phyloP scores from a whole-genome alignment of 2,329 filamentous ascomycete species.

The Karstenula rhodostoma region DNA sequence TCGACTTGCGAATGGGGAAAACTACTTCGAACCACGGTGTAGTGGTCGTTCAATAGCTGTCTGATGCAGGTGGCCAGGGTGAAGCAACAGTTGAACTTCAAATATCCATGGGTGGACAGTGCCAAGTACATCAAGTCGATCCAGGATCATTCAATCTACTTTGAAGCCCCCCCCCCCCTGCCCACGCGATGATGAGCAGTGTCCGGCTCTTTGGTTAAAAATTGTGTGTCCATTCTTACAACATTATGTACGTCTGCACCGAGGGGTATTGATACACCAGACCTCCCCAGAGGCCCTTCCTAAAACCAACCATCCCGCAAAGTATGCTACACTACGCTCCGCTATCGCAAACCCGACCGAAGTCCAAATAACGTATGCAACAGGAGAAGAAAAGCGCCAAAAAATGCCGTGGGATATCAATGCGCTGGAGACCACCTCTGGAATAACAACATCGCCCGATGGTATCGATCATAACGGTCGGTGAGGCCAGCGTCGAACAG shows the following conservation, averaged over 20 bases:
- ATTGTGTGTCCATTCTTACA: constrained; percentile 7
- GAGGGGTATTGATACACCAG: constrained; percentile 9
- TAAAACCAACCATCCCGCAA: neutral
- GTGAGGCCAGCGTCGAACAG: neutral
- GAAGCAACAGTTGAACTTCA: neutral
- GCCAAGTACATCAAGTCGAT: too few species aligned
- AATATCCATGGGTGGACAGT: too few species aligned
- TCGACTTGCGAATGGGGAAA: neutral
- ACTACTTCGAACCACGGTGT: neutral
- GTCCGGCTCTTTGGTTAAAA: too few species aligned
- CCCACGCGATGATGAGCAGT: too few species aligned
- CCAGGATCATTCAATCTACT: too few species aligned
- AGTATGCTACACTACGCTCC: constrained; percentile 7
- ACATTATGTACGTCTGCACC: constrained; percentile 2
- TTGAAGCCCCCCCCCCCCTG: too few species aligned
- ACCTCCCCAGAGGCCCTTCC: neutral
- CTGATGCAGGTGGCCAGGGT: neutral
- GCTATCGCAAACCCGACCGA: constrained; percentile 4
- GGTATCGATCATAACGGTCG: neutral
- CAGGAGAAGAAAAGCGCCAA: neutral
- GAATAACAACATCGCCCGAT: neutral
- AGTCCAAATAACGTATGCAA: neutral
- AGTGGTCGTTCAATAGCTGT: neutral
- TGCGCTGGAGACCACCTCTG: neutral
- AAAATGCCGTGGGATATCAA: constrained; percentile 1